Percentiles rank a stretch among this genome's conserved stretches.
phyloP scores from a whole-genome alignment of 1,139 yeast species.

The Schwanniomyces etchellsii region DNA sequence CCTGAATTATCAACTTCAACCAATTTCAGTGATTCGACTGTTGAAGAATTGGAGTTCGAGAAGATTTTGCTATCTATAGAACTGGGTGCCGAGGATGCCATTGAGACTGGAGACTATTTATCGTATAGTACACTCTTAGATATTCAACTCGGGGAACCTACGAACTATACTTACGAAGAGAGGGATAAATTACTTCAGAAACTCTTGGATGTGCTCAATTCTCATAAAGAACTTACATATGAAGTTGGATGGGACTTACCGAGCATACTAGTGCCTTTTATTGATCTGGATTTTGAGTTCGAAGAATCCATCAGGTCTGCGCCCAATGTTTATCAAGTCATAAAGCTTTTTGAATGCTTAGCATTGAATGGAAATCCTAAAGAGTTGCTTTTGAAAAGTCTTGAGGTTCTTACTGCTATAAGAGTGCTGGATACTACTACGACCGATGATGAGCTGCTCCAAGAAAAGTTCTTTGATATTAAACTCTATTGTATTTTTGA shows the following conservation, averaged over 20 bases:
- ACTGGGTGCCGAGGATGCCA: slow-evolving; percentile 32
- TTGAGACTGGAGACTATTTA: slow-evolving; percentile 51
- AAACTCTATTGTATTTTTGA: slow-evolving; percentile 63
- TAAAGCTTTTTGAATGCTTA: slow-evolving; percentile 53
- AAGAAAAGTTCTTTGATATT: slow-evolving; percentile 42
- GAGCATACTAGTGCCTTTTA: slow-evolving; percentile 44
- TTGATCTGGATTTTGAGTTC: slow-evolving; percentile 18
- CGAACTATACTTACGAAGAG: slow-evolving; percentile 42
- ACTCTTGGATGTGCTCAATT: slow-evolving; percentile 24
- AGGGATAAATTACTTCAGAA: slow-evolving; percentile 39
- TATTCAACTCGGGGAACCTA: slow-evolving; percentile 46
- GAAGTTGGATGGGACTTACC: slow-evolving; percentile 93
- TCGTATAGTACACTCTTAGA: slow-evolving; percentile 73
- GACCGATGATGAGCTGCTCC: slow-evolving; percentile 7
- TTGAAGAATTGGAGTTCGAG: slow-evolving; percentile 15
- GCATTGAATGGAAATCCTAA: slow-evolving; percentile 71
- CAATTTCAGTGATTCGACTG: slow-evolving; percentile 3
- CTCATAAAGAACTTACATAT: slow-evolving; percentile 44
- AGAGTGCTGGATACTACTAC: slow-evolving; percentile 11
- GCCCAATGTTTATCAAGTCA: slow-evolving; percentile 31
- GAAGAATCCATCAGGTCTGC: slow-evolving; percentile 19
- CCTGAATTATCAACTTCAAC: not conserved
- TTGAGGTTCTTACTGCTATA: slow-evolving; percentile 49
- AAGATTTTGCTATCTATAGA: slow-evolving; percentile 23
- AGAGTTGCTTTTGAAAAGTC: slow-evolving; percentile 64